Evolutionary conservation across 176 grass and related monocot genomes (phyloP).

Genomic region (Zoysia pacifica): DNA sequence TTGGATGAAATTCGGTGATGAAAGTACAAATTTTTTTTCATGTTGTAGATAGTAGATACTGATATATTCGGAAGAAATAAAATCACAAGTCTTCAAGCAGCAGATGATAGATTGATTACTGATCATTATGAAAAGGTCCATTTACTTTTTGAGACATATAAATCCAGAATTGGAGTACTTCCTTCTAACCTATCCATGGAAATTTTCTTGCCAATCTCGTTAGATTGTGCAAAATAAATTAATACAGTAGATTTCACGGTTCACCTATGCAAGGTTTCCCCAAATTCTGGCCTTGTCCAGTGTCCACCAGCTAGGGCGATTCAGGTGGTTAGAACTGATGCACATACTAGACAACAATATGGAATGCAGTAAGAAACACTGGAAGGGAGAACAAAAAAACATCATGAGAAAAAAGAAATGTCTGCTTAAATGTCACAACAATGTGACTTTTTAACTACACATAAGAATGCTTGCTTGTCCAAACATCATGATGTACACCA

Average conservation of each 20-base stretch:
- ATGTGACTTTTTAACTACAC: slow-evolving; percentile 65
- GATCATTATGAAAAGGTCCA: no score
- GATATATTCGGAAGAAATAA: no score
- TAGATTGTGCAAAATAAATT: neutral
- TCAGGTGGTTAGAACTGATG: neutral
- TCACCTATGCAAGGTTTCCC: neutral
- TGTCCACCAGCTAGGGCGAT: neutral
- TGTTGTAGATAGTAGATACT: no score
- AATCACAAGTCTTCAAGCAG: no score
- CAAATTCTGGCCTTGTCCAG: neutral
- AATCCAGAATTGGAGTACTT: no score
- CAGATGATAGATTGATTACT: no score
- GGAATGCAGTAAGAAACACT: neutral
- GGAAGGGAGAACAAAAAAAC: neutral
- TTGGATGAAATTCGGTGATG: no score
- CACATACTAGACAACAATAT: neutral
- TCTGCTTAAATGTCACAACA: slow-evolving; percentile 50
- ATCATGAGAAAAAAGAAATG: slow-evolving; percentile 32
- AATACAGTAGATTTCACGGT: neutral
- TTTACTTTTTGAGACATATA: no score
- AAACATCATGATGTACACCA: slow-evolving; percentile 67
- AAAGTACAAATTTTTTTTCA: no score
- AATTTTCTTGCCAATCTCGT: no score
- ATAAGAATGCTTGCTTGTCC: slow-evolving; percentile 57
- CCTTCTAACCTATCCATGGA: no score